phyloP scores from a whole-genome alignment of 768 basidiomycete genomes.

The Mycena pura region DNA sequence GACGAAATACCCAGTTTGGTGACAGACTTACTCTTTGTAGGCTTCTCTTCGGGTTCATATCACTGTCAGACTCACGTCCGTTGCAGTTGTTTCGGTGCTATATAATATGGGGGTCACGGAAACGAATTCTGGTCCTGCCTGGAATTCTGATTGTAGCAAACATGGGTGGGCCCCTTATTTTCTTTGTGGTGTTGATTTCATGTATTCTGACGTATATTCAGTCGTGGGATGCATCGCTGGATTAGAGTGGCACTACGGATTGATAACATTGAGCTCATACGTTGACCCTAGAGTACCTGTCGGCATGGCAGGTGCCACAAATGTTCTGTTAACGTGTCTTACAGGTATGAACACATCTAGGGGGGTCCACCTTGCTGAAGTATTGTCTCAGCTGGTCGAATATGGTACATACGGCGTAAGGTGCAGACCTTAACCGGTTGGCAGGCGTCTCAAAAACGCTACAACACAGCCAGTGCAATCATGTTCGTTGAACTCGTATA shows the following conservation, averaged over 20 bases:
- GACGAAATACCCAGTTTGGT: background rate
- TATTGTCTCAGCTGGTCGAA: background rate
- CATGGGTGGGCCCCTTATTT: background rate
- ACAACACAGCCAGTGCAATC: slow-evolving; percentile 5
- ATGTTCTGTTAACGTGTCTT: slow-evolving; percentile 2
- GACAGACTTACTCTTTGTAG: slow-evolving; percentile 12
- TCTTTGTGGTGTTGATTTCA: background rate
- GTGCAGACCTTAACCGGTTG: background rate
- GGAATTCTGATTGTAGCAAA: background rate
- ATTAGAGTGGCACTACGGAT: background rate
- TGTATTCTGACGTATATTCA: background rate
- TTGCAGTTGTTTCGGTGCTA: slow-evolving; percentile 12
- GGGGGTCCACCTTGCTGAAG: background rate
- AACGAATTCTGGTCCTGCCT: background rate
- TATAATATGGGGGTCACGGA: slow-evolving; percentile 15
- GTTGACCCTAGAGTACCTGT: slow-evolving; percentile 9
- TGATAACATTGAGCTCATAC: background rate
- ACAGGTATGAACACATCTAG: background rate
- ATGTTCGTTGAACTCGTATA: background rate
- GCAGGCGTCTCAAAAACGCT: background rate
- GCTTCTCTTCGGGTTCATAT: background rate
- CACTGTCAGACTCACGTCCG: background rate
- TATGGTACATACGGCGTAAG: slow-evolving; percentile 12
- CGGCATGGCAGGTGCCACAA: slow-evolving; percentile 5
- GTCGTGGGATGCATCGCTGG: slow-evolving; percentile 2